Percentiles rank a stretch among this genome's conserved stretches.
Evolutionary conservation across 1,139 yeast species (phyloP).

Genomic region (Saccharomycopsis hybrid): DNA sequence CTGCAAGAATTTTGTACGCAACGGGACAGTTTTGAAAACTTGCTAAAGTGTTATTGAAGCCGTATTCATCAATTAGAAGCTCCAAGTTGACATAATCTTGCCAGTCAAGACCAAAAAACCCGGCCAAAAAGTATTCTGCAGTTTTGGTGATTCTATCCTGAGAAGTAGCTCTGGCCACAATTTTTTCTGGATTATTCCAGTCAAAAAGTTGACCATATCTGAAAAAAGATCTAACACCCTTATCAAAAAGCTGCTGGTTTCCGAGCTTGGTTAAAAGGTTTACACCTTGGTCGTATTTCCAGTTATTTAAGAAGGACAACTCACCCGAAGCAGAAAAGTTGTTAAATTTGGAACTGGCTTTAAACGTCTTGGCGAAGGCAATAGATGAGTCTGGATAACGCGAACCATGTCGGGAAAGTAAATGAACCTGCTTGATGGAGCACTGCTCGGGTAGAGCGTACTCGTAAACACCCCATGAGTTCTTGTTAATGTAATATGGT

Average conservation of each 20-base stretch:
- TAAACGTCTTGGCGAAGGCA: constrained; percentile 23
- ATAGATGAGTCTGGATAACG: constrained; percentile 35
- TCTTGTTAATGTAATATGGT: constrained; percentile 41
- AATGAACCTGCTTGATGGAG: constrained; percentile 40
- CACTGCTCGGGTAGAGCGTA: constrained; percentile 36
- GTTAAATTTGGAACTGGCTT: too few relatives aligned
- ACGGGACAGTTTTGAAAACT: constrained; percentile 20
- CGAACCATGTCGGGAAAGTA: constrained; percentile 45
- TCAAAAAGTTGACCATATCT: constrained; percentile 22
- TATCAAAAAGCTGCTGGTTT: constrained; percentile 23
- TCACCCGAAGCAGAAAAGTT: constrained; percentile 22
- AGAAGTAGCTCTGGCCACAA: constrained; percentile 22
- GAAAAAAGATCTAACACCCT: constrained; percentile 22
- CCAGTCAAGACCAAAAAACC: constrained; percentile 23
- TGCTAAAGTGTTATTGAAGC: constrained; percentile 22
- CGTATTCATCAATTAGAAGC: constrained; percentile 20
- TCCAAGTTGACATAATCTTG: constrained; percentile 22
- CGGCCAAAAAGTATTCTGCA: constrained; percentile 22
- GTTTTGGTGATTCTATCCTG: constrained; percentile 21
- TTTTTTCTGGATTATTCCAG: constrained; percentile 12
- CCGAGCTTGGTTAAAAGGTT: constrained; percentile 22
- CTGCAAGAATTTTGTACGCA: constrained; percentile 1
- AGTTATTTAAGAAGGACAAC: constrained; percentile 21
- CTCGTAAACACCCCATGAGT: constrained; percentile 42
- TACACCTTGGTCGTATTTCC: constrained; percentile 20